phyloP scores from a whole-genome alignment of 164 flowering plant genomes.

The Vitis riparia region DNA sequence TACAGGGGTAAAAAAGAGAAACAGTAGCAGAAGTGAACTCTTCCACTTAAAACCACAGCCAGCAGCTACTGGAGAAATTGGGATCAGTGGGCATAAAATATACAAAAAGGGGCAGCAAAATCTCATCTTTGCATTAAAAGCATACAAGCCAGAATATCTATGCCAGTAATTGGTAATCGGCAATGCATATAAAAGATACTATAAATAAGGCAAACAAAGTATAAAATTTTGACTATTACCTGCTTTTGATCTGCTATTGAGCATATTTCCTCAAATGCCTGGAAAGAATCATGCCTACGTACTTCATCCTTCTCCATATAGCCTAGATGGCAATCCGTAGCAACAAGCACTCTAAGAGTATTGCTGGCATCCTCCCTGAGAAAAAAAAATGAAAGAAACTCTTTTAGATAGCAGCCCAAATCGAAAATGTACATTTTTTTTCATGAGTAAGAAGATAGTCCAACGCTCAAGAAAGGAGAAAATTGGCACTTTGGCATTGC shows the following conservation, averaged over 20 bases:
- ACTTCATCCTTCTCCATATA: conserved; percentile 98
- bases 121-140: not conserved
- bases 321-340: conserved; percentile 96
- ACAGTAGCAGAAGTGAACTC: not conserved
- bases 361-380: conserved; percentile 62
- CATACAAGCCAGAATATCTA: not conserved
- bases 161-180: not conserved
- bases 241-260: conserved; percentile 86
- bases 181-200: not conserved
- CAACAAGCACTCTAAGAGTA: conserved; percentile 87
- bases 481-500: too few species aligned
- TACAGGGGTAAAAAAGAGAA: not conserved
- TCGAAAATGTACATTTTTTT: not conserved
- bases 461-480: too few species aligned
- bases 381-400: not conserved
- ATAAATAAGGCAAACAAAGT: not conserved
- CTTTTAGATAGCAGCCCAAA: not conserved
- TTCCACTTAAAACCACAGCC: not conserved
- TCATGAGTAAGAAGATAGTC: too few species aligned
- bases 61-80: not conserved
- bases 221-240: conserved; percentile 29
- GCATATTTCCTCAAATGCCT: conserved; percentile 97
- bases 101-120: not conserved
- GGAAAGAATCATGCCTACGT: conserved; percentile 89
- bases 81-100: not conserved